Conservation (phyloP, 768 basidiomycete species). For the Pholiota molesta region DNA sequence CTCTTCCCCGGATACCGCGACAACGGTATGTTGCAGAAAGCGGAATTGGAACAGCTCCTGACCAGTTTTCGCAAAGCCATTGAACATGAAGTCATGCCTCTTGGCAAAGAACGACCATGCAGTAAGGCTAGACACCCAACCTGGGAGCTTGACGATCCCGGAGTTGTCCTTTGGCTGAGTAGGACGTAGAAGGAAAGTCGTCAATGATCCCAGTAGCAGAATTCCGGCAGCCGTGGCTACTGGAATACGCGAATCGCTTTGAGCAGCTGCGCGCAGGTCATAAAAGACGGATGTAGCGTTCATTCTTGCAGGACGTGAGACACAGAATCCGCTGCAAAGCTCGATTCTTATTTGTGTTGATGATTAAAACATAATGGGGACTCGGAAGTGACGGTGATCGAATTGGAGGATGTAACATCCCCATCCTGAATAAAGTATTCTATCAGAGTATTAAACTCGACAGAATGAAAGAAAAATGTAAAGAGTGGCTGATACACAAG, state of each 20-base stretch:
- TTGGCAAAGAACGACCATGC: constrained; percentile 36
- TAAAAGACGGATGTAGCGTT: constrained; percentile 1
- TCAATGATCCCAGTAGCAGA: neutral
- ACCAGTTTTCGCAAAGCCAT: constrained; percentile 25
- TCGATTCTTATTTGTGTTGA: neutral
- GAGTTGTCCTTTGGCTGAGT: neutral
- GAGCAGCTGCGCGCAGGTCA: neutral
- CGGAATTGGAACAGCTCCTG: constrained; percentile 32
- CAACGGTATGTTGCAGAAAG: constrained; percentile 30
- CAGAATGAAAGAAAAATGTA: neutral
- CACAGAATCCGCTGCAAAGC: neutral
- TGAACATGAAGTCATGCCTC: constrained; percentile 31
- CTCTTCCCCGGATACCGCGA: constrained; percentile 20
- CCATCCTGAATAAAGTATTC: neutral
- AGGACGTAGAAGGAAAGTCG: neutral
- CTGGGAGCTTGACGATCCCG: constrained; percentile 13
- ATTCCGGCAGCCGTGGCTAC: neutral
- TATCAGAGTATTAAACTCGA: neutral
- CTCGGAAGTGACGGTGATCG: neutral
- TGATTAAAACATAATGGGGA: neutral
- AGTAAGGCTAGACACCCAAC: constrained; percentile 29
- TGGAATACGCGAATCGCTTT: constrained; percentile 1
- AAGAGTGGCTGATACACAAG: neutral
- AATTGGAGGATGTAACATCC: neutral
- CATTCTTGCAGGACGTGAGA: constrained; percentile 1